A percentile compares a stretch with the other conserved stretches of the same genome.
phyloP scores from a whole-genome alignment of 2,329 filamentous ascomycete species.

The Camillea tinctor region DNA sequence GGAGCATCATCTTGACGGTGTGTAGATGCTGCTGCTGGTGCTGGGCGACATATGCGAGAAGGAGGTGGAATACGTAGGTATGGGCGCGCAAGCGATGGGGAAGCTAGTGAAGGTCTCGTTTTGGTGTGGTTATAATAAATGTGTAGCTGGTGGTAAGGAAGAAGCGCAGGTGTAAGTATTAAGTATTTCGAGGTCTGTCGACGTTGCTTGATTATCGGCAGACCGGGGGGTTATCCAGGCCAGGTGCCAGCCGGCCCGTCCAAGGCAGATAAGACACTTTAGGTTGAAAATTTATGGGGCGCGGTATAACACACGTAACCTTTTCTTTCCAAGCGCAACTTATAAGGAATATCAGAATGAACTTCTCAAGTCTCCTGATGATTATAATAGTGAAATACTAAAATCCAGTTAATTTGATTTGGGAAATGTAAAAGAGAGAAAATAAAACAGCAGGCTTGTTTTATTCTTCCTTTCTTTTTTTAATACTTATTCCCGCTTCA shows the following conservation, averaged over 20 bases:
- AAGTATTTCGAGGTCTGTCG: neutral
- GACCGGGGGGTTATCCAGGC: too few relatives aligned
- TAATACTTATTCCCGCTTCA: neutral
- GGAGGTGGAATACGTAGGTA: neutral
- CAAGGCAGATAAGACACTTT: neutral
- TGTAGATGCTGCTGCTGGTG: slow-evolving; percentile 3
- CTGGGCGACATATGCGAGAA: slow-evolving; percentile 11
- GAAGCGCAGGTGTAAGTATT: neutral
- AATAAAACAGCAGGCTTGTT: too few relatives aligned
- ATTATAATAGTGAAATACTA: too few relatives aligned
- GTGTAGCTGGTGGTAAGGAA: too few relatives aligned
- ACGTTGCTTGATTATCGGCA: neutral
- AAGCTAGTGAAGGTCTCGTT: neutral
- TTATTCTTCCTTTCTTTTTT: too few relatives aligned
- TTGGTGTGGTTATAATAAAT: neutral
- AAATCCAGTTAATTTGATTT: too few relatives aligned
- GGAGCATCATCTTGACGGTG: slow-evolving; percentile 62
- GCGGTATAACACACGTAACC: neutral
- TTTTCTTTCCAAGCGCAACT: neutral
- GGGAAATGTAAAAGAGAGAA: too few relatives aligned
- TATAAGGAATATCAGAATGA: too few relatives aligned
- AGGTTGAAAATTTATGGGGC: neutral
- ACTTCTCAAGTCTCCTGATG: too few relatives aligned
- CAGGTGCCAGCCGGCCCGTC: neutral
- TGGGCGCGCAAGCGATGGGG: neutral